These are phyloP conservation scores for Chrysanthemum seticuspe DNA, from an alignment of 129 eudicot genomes.

Conservation along the genomic window DNA sequence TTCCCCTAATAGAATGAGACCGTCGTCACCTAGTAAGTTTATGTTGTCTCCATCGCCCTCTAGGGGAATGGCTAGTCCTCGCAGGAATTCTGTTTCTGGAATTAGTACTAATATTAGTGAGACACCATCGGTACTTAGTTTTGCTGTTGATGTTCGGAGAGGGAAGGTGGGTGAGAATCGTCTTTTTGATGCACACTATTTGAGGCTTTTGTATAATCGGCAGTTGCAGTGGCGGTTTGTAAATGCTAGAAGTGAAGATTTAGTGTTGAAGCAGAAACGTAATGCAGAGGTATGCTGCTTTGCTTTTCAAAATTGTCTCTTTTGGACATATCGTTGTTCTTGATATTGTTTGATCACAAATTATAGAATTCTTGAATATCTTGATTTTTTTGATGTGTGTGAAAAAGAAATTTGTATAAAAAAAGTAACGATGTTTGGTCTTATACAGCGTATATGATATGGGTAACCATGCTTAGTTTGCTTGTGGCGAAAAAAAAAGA, in stretches of 20 bases:
- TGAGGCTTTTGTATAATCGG: constrained; percentile 72
- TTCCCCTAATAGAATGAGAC: constrained; percentile 9
- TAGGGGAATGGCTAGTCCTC: constrained; percentile 2
- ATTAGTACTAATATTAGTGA: constrained; percentile 7
- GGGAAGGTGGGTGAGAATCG: constrained; percentile 27
- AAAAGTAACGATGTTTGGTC: too few relatives aligned
- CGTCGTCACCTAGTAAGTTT: constrained; percentile 12
- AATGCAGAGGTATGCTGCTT: constrained; percentile 47
- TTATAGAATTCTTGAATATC: neutral
- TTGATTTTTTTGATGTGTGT: too few relatives aligned
- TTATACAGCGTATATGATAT: too few relatives aligned
- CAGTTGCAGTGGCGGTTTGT: constrained; percentile 84
- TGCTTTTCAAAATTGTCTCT: neutral
- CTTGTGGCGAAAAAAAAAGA: too few relatives aligned
- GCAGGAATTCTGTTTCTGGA: constrained; percentile 18
- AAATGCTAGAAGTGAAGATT: constrained; percentile 69
- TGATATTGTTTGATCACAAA: neutral
- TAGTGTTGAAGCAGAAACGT: constrained; percentile 56
- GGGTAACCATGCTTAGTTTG: too few relatives aligned
- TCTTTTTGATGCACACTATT: constrained; percentile 65
- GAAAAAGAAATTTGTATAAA: too few relatives aligned
- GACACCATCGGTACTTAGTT: constrained; percentile 18
- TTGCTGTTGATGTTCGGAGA: constrained; percentile 16
- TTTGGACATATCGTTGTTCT: neutral
- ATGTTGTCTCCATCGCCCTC: constrained; percentile 2